A percentile compares a stretch with the other conserved stretches of the same genome.
phyloP scores from a whole-genome alignment of 169 alveolate species.

The Plasmodium yoelii region DNA sequence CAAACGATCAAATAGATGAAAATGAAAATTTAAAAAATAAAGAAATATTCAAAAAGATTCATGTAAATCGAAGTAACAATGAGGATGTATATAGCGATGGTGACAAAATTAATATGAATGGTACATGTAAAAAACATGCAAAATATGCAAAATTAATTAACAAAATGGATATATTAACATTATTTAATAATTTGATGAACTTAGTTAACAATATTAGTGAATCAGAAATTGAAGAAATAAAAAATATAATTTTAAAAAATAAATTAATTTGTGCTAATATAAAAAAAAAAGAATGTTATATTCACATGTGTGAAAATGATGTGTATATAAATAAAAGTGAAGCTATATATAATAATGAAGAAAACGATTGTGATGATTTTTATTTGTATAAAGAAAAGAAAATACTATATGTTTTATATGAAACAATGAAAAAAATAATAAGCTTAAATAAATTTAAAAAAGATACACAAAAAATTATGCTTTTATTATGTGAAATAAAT shows the following conservation, averaged over 20 bases:
- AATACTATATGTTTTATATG: slow-evolving; percentile 15
- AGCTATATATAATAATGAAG: no score
- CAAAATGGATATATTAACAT: no score
- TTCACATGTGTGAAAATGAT: neutral
- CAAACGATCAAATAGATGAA: neutral
- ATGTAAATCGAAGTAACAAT: neutral
- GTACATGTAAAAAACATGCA: neutral
- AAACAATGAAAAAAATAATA: slow-evolving; percentile 35
- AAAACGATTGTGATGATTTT: no score
- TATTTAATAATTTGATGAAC: neutral
- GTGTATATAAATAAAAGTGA: neutral
- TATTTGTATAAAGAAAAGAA: neutral
- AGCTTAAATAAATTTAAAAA: slow-evolving; percentile 16
- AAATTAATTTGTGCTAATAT: neutral
- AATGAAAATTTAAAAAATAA: neutral
- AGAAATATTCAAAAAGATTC: neutral
- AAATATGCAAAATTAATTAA: no score
- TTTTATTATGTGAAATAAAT: slow-evolving; percentile 42
- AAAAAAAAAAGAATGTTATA: neutral
- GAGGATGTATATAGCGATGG: neutral
- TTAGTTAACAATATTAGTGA: neutral
- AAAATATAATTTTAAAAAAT: neutral
- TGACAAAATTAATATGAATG: neutral
- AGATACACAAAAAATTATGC: slow-evolving; percentile 52
- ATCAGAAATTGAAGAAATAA: neutral